Evolutionary conservation across 2,329 filamentous ascomycete genomes (phyloP).

Genomic region (Fusarium sp.): DNA sequence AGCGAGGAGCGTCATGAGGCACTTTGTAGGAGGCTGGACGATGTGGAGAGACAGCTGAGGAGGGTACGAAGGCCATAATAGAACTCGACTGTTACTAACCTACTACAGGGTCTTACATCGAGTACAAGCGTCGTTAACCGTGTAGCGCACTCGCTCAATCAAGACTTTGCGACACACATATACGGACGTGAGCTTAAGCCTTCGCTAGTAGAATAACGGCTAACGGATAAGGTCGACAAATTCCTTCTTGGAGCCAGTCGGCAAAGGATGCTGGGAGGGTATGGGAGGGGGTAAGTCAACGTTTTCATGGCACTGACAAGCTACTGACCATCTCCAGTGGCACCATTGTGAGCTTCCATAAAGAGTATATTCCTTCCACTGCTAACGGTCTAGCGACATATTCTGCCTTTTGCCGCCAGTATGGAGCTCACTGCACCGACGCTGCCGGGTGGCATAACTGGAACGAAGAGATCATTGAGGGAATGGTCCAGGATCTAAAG

Average conservation of each 20-base stretch:
- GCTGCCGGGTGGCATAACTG: conserved; percentile 48
- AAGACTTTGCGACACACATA: conserved; percentile 20
- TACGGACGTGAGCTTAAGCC: conserved; percentile 14
- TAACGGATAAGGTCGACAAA: not conserved
- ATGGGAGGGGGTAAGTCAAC: conserved; percentile 49
- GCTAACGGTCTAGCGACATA: conserved; percentile 43
- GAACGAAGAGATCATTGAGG: conserved; percentile 56
- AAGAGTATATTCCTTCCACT: not conserved
- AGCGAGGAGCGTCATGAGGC: conserved; percentile 50
- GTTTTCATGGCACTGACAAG: not conserved
- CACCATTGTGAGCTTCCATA: conserved; percentile 30
- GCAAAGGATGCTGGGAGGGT: conserved; percentile 43
- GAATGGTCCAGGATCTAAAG: conserved; percentile 49
- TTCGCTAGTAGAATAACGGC: rapidly evolving
- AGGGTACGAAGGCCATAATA: conserved; percentile 37
- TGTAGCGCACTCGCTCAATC: conserved; percentile 1
- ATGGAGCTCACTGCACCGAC: conserved; percentile 49
- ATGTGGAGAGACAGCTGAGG: conserved; percentile 45
- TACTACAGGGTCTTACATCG: conserved; percentile 40
- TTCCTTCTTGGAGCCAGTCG: conserved; percentile 20
- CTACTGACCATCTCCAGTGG: conserved; percentile 42
- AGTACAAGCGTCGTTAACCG: not conserved
- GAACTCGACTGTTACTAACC: not conserved
- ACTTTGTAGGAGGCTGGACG: conserved; percentile 47
- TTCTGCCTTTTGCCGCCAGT: conserved; percentile 55